Percentiles rank a stretch among this genome's conserved stretches.
These are phyloP conservation scores for Croton setiger DNA, from an alignment of 441 rosid species.

Conservation along the genomic window DNA sequence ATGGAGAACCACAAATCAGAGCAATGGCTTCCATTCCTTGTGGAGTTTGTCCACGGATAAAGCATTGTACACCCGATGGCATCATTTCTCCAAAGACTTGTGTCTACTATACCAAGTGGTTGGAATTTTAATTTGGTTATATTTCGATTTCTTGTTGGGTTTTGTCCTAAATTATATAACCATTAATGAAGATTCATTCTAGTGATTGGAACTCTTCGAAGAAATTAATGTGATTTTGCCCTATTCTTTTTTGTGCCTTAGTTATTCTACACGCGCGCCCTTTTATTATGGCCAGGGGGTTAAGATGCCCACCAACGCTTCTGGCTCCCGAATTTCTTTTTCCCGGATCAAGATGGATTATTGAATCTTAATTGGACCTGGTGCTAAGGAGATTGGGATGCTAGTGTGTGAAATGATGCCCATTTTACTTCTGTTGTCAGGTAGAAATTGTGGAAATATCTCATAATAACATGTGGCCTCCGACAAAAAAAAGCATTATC, in stretches of 20 bases:
- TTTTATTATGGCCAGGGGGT: too few species aligned
- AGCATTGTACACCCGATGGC: slow-evolving; percentile 58
- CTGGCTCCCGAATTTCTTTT: not conserved
- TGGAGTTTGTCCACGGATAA: slow-evolving; percentile 69
- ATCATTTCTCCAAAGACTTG: slow-evolving; percentile 60
- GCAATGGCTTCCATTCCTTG: slow-evolving; percentile 77
- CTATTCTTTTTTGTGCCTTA: too few species aligned
- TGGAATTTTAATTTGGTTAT: slow-evolving; percentile 45
- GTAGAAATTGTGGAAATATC: not conserved
- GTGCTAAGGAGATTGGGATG: too few species aligned
- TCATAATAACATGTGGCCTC: not conserved
- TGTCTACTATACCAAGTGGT: slow-evolving; percentile 60
- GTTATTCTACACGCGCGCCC: too few species aligned
- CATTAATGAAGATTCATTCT: not conserved
- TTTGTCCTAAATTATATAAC: not conserved
- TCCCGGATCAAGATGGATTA: not conserved
- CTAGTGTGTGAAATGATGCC: too few species aligned
- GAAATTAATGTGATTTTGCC: too few species aligned
- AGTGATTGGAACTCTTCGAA: not conserved
- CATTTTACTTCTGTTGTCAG: not conserved
- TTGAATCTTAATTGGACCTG: too few species aligned
- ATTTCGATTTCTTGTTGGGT: not conserved
- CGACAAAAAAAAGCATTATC: not conserved
- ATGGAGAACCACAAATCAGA: slow-evolving; percentile 32
- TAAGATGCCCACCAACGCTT: not conserved